Evolutionary conservation across 805 yeast species (phyloP), one percentile per base, ranked within the genome.

Genomic region (Wickerhamomyces rabaulensis): DNA sequence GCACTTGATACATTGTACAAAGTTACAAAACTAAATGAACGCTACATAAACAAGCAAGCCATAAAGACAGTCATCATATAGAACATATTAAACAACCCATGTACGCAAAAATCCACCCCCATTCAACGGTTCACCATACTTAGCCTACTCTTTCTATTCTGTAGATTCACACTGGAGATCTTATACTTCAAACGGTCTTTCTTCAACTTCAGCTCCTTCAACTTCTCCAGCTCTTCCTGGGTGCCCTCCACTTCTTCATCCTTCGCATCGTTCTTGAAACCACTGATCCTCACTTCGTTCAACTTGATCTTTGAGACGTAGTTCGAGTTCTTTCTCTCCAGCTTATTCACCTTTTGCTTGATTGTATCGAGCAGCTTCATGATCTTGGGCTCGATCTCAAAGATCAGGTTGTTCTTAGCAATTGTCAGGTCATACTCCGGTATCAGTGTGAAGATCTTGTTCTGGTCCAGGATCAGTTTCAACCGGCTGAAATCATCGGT

Each of bases 361-460:
- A 75, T 56, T 12, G 57, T 55, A 9, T 53, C 61, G 22, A 67
- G 49, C 5, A 73, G 58, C 7, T 52, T 53, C 6, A 57, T 46
- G 13, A 77, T 60, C 46, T 74, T 70, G 1, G 81, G 81, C 33
- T 67, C 68, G 4, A 73, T 59, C 26, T 70, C 70, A 12, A 55
- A 52, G 40, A 63, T 62, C 40, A 75, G 58, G 12, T 63, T 56
- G 35, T 59, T 60, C 42, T 69, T 69, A 17, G 77, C 76, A 39
- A 61, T 66, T 9, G 57, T 62, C 22, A 77, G 56, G 45, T 76
- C 79, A 45, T 63, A 60, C 50, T 76, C 79, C 0, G 82, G 79
- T 0, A 77, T 70, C 12, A 77, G 58, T 6, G 78, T 78, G 60
- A 76, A 78, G 20, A 76, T 75, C 31, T 73, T 66, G 38, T 65